These are phyloP conservation scores for Solanum corneliomulleri DNA, from an alignment of 257 asterid species.

Conservation along the genomic window DNA sequence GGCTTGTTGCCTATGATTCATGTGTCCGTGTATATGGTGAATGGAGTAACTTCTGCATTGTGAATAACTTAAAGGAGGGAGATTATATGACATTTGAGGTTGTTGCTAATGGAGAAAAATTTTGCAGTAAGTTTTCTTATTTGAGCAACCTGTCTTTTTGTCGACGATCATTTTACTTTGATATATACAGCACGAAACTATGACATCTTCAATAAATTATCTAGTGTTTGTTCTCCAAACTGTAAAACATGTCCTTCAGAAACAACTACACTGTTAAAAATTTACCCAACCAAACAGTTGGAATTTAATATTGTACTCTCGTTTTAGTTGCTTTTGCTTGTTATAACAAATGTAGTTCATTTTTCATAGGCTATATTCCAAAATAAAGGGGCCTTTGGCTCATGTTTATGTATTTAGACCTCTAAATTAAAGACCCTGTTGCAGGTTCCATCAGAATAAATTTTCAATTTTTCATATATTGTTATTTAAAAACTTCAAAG, in stretches of 20 bases:
- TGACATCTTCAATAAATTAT: neutral
- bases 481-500: neutral
- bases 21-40: neutral
- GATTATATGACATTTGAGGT: neutral
- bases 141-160: neutral
- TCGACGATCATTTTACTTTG: neutral
- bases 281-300: neutral
- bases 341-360: neutral
- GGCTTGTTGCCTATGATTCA: neutral
- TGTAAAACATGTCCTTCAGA: neutral
- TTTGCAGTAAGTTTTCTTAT: neutral
- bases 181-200: neutral
- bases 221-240: neutral
- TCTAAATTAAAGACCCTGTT: neutral
- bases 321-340: neutral
- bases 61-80: neutral
- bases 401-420: neutral
- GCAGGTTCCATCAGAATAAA: neutral
- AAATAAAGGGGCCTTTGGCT: neutral
- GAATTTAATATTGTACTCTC: neutral
- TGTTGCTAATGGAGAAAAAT: neutral
- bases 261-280: neutral
- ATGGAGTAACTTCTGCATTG: neutral
- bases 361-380: neutral
- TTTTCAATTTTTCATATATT: neutral